Evolutionary conservation across 805 yeast genomes (phyloP).

Genomic region (Teunomyces kruisii): DNA sequence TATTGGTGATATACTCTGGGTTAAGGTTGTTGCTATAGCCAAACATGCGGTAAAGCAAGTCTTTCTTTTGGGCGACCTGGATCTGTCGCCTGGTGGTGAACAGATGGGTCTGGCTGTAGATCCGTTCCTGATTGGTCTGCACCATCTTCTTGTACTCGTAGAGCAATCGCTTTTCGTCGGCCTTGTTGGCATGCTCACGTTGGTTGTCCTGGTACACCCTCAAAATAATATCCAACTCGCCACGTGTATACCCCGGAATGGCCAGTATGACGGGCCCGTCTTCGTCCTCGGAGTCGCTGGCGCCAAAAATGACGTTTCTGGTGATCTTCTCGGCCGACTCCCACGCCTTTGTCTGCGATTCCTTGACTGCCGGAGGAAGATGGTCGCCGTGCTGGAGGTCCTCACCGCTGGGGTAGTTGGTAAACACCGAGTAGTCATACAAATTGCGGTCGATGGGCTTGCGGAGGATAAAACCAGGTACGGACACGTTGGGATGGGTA

Average conservation of each 20-base stretch:
- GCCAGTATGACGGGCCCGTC: constrained; percentile 17
- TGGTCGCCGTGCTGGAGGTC: constrained; percentile 17
- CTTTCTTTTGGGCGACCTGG: constrained; percentile 41
- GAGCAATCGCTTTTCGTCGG: constrained; percentile 9
- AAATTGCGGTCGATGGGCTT: constrained; percentile 31
- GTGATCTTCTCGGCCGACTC: constrained; percentile 43
- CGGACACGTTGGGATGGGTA: constrained; percentile 15
- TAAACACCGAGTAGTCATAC: constrained; percentile 40
- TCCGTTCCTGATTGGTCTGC: constrained; percentile 32
- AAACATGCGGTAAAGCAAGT: constrained; percentile 36
- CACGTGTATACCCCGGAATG: constrained; percentile 41
- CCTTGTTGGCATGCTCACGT: background rate
- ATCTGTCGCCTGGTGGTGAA: constrained; percentile 35
- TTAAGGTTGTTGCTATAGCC: constrained; percentile 40
- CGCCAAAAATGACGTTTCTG: constrained; percentile 35
- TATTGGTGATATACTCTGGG: constrained; percentile 41
- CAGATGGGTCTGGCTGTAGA: constrained; percentile 33
- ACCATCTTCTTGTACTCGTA: constrained; percentile 13
- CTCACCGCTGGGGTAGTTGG: constrained; percentile 18
- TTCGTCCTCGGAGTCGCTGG: constrained; percentile 14
- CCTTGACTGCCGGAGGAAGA: constrained; percentile 36
- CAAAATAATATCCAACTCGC: constrained; percentile 27
- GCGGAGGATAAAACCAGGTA: constrained; percentile 28
- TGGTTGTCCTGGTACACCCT: constrained; percentile 6
- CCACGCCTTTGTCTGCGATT: constrained; percentile 46